Evolutionary conservation across 2,329 filamentous ascomycete species (phyloP).

Genomic region (Fusarium albosuccineum): DNA sequence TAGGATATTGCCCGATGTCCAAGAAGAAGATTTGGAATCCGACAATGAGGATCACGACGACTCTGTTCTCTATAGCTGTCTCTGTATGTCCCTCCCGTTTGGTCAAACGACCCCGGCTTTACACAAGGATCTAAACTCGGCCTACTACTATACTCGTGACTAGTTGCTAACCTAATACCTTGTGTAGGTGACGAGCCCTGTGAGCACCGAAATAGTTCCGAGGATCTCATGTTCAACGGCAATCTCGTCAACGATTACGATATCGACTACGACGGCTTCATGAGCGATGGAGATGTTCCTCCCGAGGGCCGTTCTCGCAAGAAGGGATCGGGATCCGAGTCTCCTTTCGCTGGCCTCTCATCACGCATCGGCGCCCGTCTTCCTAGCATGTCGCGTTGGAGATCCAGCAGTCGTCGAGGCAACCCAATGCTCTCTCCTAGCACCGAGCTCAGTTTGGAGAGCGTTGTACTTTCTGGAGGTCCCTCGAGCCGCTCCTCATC

Average conservation of each 20-base stretch:
- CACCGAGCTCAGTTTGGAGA: constrained; percentile 88
- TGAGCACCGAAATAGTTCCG: constrained; percentile 64
- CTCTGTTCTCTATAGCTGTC: constrained; percentile 72
- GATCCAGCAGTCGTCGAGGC: constrained; percentile 58
- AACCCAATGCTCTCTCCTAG: constrained; percentile 69
- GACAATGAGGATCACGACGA: constrained; percentile 70
- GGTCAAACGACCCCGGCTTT: constrained; percentile 12
- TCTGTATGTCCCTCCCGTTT: constrained; percentile 71
- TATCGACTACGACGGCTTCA: constrained; percentile 76
- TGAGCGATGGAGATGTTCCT: constrained; percentile 72
- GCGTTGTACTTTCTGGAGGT: constrained; percentile 73
- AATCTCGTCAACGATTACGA: constrained; percentile 59
- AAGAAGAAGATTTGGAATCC: constrained; percentile 83
- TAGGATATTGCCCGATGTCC: constrained; percentile 80
- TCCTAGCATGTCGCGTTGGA: constrained; percentile 65
- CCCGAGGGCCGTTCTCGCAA: constrained; percentile 62
- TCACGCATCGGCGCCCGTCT: constrained; percentile 75
- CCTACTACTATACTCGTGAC: constrained; percentile 14
- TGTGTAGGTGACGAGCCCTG: constrained; percentile 71
- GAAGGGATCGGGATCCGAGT: constrained; percentile 69
- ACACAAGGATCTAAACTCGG: constrained; percentile 14
- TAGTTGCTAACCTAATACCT: constrained; percentile 31
- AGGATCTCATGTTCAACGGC: constrained; percentile 53
- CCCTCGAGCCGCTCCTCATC: constrained; percentile 84
- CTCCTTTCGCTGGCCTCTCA: constrained; percentile 72